Conservation (phyloP, 2,329 filamentous ascomycete species). For the Colletotrichum brevisporum region DNA sequence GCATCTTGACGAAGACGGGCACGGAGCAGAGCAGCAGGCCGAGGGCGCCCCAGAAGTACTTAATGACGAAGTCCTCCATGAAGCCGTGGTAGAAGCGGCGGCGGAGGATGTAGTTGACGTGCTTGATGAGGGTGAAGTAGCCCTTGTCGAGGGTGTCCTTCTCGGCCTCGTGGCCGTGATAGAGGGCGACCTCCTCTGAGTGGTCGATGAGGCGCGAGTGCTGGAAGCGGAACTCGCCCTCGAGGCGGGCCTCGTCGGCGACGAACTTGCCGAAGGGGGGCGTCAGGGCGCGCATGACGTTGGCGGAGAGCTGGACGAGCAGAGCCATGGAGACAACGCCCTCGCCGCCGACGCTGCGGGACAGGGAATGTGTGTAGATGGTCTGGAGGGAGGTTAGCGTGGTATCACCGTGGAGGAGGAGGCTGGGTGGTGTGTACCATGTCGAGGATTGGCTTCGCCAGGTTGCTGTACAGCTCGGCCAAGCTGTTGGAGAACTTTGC, state of each 20-base stretch:
- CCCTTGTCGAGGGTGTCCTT: slow-evolving; percentile 98
- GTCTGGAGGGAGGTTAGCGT: slow-evolving; percentile 57
- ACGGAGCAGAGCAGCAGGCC: slow-evolving; percentile 93
- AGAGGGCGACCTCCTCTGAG: slow-evolving; percentile 93
- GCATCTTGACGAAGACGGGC: slow-evolving; percentile 95
- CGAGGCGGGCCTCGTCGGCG: slow-evolving; percentile 92
- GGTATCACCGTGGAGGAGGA: not conserved
- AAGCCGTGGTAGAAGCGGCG: slow-evolving; percentile 96
- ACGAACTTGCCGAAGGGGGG: slow-evolving; percentile 98
- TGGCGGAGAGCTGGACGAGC: slow-evolving; percentile 92
- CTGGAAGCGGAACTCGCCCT: slow-evolving; percentile 96
- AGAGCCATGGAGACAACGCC: slow-evolving; percentile 96
- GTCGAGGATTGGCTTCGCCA: slow-evolving; percentile 94
- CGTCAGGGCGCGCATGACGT: slow-evolving; percentile 92
- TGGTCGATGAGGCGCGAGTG: slow-evolving; percentile 96
- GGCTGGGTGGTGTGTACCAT: slow-evolving; percentile 70
- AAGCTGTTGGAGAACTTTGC: slow-evolving; percentile 96
- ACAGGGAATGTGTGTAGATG: slow-evolving; percentile 96
- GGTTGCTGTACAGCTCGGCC: slow-evolving; percentile 94
- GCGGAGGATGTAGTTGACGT: slow-evolving; percentile 95
- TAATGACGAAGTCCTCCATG: slow-evolving; percentile 99
- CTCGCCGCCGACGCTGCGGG: slow-evolving; percentile 94
- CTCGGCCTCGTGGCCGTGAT: slow-evolving; percentile 91
- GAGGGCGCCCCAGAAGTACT: slow-evolving; percentile 98
- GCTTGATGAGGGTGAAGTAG: slow-evolving; percentile 98